Percentiles rank a stretch among this genome's conserved stretches.
Conservation (phyloP, 192 early-diverging fungal genomes). For the Backusella australiensis region DNA sequence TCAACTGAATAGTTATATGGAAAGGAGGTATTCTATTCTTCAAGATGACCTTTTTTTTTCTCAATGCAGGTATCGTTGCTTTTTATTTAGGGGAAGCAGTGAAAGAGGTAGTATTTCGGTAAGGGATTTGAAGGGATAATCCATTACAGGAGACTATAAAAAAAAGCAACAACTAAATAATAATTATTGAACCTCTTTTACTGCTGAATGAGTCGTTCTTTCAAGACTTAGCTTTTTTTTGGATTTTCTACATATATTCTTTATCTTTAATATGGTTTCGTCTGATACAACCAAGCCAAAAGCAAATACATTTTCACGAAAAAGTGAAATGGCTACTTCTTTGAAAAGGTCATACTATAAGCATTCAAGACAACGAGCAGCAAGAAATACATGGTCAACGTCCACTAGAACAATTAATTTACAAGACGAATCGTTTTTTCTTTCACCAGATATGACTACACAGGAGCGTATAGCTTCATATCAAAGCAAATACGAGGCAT, state of each 20-base stretch:
- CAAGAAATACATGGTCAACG: conserved; percentile 1
- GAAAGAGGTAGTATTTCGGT: not conserved
- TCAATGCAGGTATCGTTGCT: not conserved
- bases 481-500: not conserved
- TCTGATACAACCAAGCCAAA: not conserved
- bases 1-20: not conserved
- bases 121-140: conserved; percentile 7
- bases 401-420: not conserved
- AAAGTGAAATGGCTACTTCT: conserved; percentile 1
- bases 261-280: not conserved
- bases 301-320: not conserved
- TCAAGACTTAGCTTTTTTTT: not conserved
- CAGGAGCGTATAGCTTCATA: not conserved
- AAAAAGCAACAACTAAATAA: not conserved
- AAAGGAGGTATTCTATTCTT: not conserved
- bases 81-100: not conserved
- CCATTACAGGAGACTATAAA: conserved; percentile 6
- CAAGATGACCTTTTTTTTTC: not conserved
- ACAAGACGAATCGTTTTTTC: not conserved
- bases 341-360: conserved; percentile 1
- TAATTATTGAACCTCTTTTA: not conserved
- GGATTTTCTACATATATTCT: not conserved
- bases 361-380: not conserved
- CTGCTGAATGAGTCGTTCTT: not conserved
- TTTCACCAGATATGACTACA: not conserved